These are phyloP conservation scores for Nitzschia inconspicua DNA, from an alignment of 108 stramenopile genomes.

Conservation along the genomic window DNA sequence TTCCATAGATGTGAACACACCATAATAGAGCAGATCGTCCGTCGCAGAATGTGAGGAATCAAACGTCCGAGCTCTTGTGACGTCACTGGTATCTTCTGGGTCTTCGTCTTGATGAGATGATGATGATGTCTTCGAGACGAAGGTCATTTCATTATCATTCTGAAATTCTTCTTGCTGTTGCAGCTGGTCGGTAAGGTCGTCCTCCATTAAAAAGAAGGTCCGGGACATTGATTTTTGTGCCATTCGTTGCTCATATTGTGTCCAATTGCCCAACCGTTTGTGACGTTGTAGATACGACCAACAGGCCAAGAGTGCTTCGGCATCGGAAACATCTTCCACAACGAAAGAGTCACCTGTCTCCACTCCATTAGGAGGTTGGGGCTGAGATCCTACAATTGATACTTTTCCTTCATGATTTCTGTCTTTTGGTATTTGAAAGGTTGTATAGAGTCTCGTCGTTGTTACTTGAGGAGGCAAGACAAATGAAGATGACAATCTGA, in stretches of 20 bases:
- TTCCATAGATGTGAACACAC: conserved; percentile 51
- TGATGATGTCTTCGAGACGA: neutral
- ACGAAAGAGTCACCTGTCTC: neutral
- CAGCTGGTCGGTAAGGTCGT: conserved; percentile 16
- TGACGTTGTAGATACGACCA: conserved; percentile 57
- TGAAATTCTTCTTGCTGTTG: neutral
- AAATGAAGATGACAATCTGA: too few species aligned
- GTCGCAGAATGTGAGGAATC: neutral
- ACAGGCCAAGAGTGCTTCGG: conserved; percentile 72
- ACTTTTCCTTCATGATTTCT: neutral
- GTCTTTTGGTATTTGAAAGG: too few species aligned
- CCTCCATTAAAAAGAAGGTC: conserved; percentile 23
- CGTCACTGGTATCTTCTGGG: neutral
- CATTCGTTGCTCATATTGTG: conserved; percentile 38
- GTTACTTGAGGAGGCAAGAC: too few species aligned
- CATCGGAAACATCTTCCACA: conserved; percentile 34
- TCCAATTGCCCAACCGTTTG: conserved; percentile 58
- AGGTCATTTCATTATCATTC: conserved; percentile 21
- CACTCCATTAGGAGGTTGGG: neutral
- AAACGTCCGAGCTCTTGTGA: neutral
- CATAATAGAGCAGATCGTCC: conserved; percentile 10
- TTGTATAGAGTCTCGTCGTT: too few species aligned
- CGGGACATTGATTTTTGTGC: conserved; percentile 21
- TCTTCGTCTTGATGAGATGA: conserved; percentile 18
- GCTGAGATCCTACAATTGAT: neutral